Base-by-base conservation (phyloP, 306 rosid genomes). In the Dalbergia oliveri region DNA sequence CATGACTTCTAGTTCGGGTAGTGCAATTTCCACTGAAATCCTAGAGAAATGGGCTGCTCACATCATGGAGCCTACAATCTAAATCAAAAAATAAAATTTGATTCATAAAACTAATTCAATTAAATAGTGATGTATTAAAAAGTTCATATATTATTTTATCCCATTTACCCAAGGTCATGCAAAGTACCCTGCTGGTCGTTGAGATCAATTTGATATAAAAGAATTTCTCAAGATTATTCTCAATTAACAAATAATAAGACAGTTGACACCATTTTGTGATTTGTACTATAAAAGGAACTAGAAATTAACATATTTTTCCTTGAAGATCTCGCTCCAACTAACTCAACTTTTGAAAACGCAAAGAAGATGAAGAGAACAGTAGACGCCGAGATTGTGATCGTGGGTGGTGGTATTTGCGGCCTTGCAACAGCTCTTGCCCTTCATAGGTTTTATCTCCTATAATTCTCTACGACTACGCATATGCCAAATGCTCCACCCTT, bases 351-450 rank as follows among this genome's bases (percentile, higher is more conserved):
- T 34, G 53, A 60, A 57, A 60, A 72, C 41, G 6, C 41, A 3
- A 70, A 69, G 66, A 62, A 70, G 33, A 90, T 88, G 90, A 43
- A 80, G 21, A 66, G 5, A 26, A 75, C 3, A 7, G 79, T 56
- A 53, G 89, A 87, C 5, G 66, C 47, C 0, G 89, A 86, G 11
- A 84, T 88, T 66, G 90, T 84, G 53, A 91, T 88, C 11, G 86
- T 87, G 4, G 93, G 95, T 64, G 95, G 88, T 49, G 95, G 92
- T 1, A 87, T 88, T 11, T 85, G 95, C 8, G 93, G 95, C 60
- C 95, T 91, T 51, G 90, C 95, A 11, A 89, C 93, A 4, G 91
- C 95, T 59, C 90, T 88, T 15, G 91, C 91, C 15, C 90, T 90
- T 47, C 92, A 90, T 64, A 85, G 94, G 94, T 88, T 37, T 57